Evolutionary conservation across 2,329 filamentous ascomycete genomes (phyloP).

Genomic region (Botrytis cinerea): DNA sequence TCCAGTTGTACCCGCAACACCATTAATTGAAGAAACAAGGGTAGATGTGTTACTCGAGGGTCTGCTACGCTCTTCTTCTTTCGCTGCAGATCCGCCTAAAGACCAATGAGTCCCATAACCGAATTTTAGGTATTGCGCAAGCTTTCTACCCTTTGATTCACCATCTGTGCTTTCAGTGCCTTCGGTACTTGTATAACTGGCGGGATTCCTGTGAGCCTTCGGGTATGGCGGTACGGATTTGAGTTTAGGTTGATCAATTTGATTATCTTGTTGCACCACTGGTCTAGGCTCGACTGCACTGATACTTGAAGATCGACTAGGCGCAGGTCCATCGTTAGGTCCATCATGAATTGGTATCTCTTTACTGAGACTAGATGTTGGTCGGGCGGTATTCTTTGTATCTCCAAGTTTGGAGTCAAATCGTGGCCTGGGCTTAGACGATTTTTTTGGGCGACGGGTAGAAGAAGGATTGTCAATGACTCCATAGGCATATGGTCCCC

Average conservation of each 20-base stretch:
- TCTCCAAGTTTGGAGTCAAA: neutral
- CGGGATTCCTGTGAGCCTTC: constrained; percentile 25
- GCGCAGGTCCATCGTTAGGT: neutral
- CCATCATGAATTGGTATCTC: constrained; percentile 19
- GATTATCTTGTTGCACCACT: neutral
- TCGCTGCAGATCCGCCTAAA: constrained; percentile 42
- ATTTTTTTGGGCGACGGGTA: constrained; percentile 51
- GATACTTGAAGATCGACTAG: constrained; percentile 5
- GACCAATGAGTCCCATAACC: constrained; percentile 70
- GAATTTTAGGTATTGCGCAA: constrained; percentile 66
- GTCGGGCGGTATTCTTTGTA: neutral
- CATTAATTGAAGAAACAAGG: constrained; percentile 1
- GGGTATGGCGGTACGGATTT: constrained; percentile 22
- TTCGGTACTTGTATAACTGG: constrained; percentile 29
- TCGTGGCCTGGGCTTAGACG: constrained; percentile 30
- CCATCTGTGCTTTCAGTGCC: constrained; percentile 30
- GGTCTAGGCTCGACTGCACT: neutral
- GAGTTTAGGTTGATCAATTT: constrained; percentile 11
- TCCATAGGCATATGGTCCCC: constrained; percentile 83
- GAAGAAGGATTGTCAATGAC: constrained; percentile 76
- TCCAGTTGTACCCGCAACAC: constrained; percentile 8
- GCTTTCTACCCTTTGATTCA: constrained; percentile 43
- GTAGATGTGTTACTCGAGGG: neutral
- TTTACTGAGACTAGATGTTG: constrained; percentile 12
- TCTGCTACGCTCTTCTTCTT: constrained; percentile 24